Base-by-base conservation (phyloP, 2,329 filamentous ascomycete species). In the Cladosporium sp. region DNA sequence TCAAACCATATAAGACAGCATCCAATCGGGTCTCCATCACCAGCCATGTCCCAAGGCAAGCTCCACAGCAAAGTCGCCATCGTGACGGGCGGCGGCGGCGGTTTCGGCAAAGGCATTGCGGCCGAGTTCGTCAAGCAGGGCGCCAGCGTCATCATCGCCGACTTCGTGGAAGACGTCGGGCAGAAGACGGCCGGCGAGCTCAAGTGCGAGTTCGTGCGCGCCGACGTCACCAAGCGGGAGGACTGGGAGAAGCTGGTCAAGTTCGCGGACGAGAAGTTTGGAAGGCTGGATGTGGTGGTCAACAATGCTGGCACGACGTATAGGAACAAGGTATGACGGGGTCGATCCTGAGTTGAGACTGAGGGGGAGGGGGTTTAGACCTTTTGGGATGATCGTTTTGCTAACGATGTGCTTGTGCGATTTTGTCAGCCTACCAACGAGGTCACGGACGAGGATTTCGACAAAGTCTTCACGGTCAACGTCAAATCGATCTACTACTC, bases 381-480 rank as follows among this genome's bases (percentile, higher is more conserved):
- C 5, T 44, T n/a, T 18, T n/a, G 18, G 37, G 37, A 44, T 44
- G 6, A n/a, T n/a, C 18, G 6, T n/a, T 35, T 12, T n/a, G 23
- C 46, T 35, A 33, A 40, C 21, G 16, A 5, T 1, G 2, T 35
- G 10, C n/a, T 31, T 40, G 18, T 61, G 2, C 29, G 3, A 37
- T 2, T 53, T 29, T 12, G 16, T 50, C 31, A 63, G 79, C 82
- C 87, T 0, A 89, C 88, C 0, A 77, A 83, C 31, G 81, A 87
- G 0, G 89, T 91, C 2, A 88, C 86, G 0, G 87, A 90, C 62
- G 80, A 81, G 5, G 89, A 91, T 57, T 91, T 89, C 67, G 87
- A 91, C 70, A 80, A 83, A 55, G 85, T 88, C 44, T 88, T 91
- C 74, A 83, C 84, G 63, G 87, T 91, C 67, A 91, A 91, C 69